Evolutionary conservation across 768 basidiomycete genomes (phyloP), one percentile per base, ranked within the genome.

Genomic region (Auricularia sp.): DNA sequence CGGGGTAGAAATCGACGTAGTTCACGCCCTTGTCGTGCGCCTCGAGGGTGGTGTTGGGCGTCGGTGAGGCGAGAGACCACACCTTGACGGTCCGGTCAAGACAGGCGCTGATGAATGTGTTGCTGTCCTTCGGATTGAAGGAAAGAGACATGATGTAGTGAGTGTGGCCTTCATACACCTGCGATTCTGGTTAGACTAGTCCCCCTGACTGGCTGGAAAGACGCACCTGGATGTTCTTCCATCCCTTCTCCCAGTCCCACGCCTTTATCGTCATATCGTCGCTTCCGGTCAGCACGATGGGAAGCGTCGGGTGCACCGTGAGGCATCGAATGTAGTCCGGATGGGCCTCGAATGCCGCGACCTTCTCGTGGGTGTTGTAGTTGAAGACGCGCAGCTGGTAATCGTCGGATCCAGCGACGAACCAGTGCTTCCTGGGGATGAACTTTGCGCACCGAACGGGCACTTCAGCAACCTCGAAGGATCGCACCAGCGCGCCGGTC

Each of bases 241-340:
- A 98, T 62, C 88, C 87, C 79, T 98, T 95, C 68, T 99, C 97
- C 97, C 97, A 98, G 74, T 99, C 93, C 97, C 97, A 99, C 65
- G 93, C 93, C 76, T 96, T 97, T 80, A 99, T 94, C 36, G 94
- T 93, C 95, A 98, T 97, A 75, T 99, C 97, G 73, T 99, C 97
- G 71, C 90, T 91, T 23, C 96, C 97, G 0, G 96, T 99, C 44
- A 99, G 78, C 8, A 98, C 90, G 66, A 99, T 86, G 75, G 86
- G 86, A 65, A 91, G 84, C 1, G 91, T 90, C 5, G 97, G 97
- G 70, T 99, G 97, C 1, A 98, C 96, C 0, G 93, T 91, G 63
- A 99, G 80, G 77, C 95, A 97, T 75, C 96, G 83, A 70, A 99
- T 98, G 71, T 99, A 99, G 76, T 99, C 97, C 2, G 97, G 96